Percentiles rank a stretch among this genome's conserved stretches.
phyloP scores from a whole-genome alignment of 192 early-diverging fungal species.

The Coemansia sp. region DNA sequence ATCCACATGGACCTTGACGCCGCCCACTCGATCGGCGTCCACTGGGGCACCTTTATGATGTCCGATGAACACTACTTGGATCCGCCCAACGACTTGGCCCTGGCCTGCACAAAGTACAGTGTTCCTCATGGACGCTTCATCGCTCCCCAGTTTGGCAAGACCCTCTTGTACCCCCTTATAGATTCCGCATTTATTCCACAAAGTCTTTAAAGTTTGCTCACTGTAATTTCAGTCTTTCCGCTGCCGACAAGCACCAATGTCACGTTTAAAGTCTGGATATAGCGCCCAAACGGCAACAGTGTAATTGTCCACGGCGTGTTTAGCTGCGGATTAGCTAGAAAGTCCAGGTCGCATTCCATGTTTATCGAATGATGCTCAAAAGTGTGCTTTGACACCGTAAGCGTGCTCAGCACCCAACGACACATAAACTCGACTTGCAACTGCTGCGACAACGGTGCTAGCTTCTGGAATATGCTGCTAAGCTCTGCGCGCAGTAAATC shows the following conservation, averaged over 20 bases:
- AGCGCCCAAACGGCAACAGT: too few species aligned
- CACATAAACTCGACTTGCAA: neutral
- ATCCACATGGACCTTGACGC: constrained; percentile 74
- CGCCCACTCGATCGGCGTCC: constrained; percentile 69
- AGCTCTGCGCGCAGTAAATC: neutral
- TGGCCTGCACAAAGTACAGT: constrained; percentile 37
- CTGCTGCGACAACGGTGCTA: neutral
- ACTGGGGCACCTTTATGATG: constrained; percentile 86
- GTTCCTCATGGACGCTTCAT: constrained; percentile 23
- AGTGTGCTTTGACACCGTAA: neutral
- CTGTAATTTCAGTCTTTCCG: too few species aligned
- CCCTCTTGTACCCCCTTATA: constrained; percentile 19
- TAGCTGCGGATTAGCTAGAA: too few species aligned
- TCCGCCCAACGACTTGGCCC: constrained; percentile 62
- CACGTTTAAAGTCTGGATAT: too few species aligned
- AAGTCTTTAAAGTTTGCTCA: too few species aligned
- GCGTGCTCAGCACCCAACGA: constrained; percentile 2
- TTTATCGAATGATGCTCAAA: too few species aligned
- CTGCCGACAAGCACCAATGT: too few species aligned
- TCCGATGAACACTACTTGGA: constrained; percentile 71
- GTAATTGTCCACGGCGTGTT: too few species aligned
- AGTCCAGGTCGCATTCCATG: too few species aligned
- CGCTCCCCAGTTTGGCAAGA: constrained; percentile 41
- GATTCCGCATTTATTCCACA: neutral
- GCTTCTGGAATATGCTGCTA: neutral